Evolutionary conservation across 306 rosid genomes (phyloP).

Genomic region (Boehmeria nivea): DNA sequence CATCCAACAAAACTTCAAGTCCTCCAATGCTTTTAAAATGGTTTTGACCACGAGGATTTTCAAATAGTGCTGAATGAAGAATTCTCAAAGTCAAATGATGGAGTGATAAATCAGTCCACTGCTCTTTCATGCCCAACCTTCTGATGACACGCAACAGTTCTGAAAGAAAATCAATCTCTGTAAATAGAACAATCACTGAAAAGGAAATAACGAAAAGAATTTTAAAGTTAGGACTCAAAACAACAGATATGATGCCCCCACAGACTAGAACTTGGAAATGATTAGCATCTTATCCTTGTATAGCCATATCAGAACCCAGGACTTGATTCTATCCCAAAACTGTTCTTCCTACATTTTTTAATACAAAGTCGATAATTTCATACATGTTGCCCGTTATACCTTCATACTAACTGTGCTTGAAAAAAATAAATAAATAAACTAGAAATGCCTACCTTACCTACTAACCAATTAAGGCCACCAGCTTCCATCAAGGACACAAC

Average conservation of each 20-base stretch:
- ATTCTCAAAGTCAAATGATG: slow-evolving; percentile 71
- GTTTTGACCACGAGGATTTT: slow-evolving; percentile 87
- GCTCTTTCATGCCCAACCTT: slow-evolving; percentile 87
- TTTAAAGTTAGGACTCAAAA: too few species aligned
- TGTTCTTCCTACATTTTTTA: too few species aligned
- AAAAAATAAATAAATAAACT: slow-evolving; percentile 6
- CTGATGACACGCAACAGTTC: slow-evolving; percentile 80
- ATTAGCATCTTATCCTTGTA: too few species aligned
- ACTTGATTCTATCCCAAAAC: too few species aligned
- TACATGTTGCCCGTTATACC: too few species aligned
- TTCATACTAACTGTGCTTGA: too few species aligned
- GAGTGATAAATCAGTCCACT: slow-evolving; percentile 62
- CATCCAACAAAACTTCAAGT: slow-evolving; percentile 93
- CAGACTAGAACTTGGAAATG: too few species aligned
- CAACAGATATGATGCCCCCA: too few species aligned
- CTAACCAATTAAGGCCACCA: slow-evolving; percentile 99
- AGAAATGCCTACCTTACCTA: slow-evolving; percentile 95
- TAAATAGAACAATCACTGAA: slow-evolving; percentile 21
- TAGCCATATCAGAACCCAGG: too few species aligned
- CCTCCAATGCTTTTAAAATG: slow-evolving; percentile 99
- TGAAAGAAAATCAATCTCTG: slow-evolving; percentile 36
- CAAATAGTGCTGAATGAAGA: slow-evolving; percentile 64
- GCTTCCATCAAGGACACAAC: slow-evolving; percentile 96
- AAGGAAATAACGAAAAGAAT: slow-evolving; percentile 4
- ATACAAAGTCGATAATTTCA: too few species aligned